Conservation (phyloP, 2,329 filamentous ascomycete genomes). For the Cercospora zeae-maydis region DNA sequence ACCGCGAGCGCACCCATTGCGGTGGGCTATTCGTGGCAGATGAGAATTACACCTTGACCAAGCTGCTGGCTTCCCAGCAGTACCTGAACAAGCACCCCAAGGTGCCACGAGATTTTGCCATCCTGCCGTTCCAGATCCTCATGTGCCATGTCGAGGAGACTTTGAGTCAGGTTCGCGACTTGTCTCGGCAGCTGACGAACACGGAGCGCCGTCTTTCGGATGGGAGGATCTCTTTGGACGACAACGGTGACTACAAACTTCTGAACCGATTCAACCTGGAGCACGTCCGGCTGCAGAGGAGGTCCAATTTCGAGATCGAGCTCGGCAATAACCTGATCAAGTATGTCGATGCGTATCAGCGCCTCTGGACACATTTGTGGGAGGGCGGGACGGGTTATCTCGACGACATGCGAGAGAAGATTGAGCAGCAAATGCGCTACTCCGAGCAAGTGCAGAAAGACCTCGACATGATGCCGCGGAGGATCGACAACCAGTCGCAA, state of each 20-base stretch:
- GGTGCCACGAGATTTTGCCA: constrained; percentile 35
- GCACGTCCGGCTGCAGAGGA: constrained; percentile 32
- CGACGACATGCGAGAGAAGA: constrained; percentile 37
- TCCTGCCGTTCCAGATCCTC: constrained; percentile 34
- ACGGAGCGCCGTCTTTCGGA: constrained; percentile 35
- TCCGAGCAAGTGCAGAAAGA: constrained; percentile 34
- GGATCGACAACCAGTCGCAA: constrained; percentile 38
- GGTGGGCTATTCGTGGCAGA: constrained; percentile 34
- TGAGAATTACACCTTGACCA: constrained; percentile 29
- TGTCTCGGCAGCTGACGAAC: constrained; percentile 32
- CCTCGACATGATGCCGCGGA: constrained; percentile 33
- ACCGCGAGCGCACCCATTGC: constrained; percentile 32
- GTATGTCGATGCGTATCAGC: constrained; percentile 35
- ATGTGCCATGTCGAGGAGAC: constrained; percentile 35
- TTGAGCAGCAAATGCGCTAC: constrained; percentile 36
- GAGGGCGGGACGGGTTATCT: constrained; percentile 35
- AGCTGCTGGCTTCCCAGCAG: constrained; percentile 28
- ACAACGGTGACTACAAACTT: constrained; percentile 37
- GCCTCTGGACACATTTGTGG: constrained; percentile 32
- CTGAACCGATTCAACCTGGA: constrained; percentile 36
- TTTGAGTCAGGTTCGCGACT: constrained; percentile 29
- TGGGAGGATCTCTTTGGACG: constrained; percentile 34
- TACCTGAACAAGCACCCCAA: constrained; percentile 36
- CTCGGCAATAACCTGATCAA: constrained; percentile 33
- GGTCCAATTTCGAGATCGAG: constrained; percentile 36